Conservation (phyloP, 768 basidiomycete genomes). For the Ramaria rubella region DNA sequence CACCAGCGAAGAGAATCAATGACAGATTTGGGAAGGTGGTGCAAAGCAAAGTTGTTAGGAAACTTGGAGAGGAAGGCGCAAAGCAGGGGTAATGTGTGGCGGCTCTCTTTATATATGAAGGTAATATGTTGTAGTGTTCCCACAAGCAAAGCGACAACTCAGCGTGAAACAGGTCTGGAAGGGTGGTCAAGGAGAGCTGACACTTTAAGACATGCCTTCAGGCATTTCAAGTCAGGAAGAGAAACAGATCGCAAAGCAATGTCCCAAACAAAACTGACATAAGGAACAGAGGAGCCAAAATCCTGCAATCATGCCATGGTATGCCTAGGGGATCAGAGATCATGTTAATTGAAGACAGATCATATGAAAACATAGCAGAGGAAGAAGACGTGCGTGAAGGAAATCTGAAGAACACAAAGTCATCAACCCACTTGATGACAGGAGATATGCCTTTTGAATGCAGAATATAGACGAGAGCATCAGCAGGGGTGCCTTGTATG, state of each 20-base stretch:
- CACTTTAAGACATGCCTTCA: background rate
- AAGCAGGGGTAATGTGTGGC: background rate
- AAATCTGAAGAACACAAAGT: too few relatives aligned
- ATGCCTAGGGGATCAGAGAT: too few relatives aligned
- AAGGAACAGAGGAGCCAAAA: background rate
- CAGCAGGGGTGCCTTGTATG: background rate
- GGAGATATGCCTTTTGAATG: background rate
- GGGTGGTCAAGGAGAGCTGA: background rate
- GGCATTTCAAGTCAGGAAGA: background rate
- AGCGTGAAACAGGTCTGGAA: background rate
- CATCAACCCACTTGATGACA: background rate
- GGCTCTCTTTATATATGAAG: background rate
- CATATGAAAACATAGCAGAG: background rate
- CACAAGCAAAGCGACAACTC: background rate
- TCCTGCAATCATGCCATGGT: background rate
- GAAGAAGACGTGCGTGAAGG: background rate
- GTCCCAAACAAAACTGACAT: background rate
- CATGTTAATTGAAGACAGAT: background rate
- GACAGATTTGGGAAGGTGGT: background rate
- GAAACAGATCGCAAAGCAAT: background rate
- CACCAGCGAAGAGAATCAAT: background rate
- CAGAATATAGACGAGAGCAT: background rate
- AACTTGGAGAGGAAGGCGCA: background rate
- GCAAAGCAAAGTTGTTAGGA: background rate
- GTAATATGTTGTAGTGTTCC: background rate